Conservation (phyloP, 805 yeast genomes). For the Tetrapisispora pingtungensis region DNA sequence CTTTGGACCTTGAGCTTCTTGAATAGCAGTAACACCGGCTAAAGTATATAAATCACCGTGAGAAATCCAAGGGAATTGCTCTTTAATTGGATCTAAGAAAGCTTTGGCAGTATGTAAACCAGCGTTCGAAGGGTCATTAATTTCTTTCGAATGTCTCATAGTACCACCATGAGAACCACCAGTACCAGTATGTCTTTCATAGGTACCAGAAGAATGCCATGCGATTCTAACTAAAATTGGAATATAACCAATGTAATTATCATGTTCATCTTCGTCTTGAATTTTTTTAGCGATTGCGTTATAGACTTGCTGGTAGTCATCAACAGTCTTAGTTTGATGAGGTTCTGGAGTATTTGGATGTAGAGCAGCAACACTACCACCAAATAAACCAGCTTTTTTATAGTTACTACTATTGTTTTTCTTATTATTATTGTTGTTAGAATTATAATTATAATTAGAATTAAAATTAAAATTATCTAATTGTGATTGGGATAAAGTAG, state of each 20-base stretch:
- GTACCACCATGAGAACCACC: constrained; percentile 73
- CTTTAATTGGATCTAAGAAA: constrained; percentile 43
- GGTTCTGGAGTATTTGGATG: constrained; percentile 23
- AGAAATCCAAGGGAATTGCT: constrained; percentile 57
- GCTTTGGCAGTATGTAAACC: constrained; percentile 53
- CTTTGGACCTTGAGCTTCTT: constrained; percentile 70
- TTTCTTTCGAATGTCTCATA: constrained; percentile 43
- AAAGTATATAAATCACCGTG: constrained; percentile 74
- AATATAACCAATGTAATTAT: constrained; percentile 60
- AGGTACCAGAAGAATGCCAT: constrained; percentile 86
- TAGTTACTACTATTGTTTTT: constrained; percentile 12
- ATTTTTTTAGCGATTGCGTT: constrained; percentile 61
- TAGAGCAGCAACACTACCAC: constrained; percentile 29
- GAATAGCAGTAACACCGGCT: constrained; percentile 70
- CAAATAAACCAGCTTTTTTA: constrained; percentile 18
- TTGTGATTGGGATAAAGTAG: constrained; percentile 15
- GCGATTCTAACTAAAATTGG: constrained; percentile 73
- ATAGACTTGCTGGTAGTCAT: constrained; percentile 57
- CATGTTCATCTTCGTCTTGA: constrained; percentile 47
- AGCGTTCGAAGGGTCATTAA: constrained; percentile 47
- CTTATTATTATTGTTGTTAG: constrained; percentile 8
- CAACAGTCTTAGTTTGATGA: constrained; percentile 23
- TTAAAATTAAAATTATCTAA: not conserved
- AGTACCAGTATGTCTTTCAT: constrained; percentile 43
- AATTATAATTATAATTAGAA: constrained; percentile 10